A percentile compares a stretch with the other conserved stretches of the same genome.
These are phyloP conservation scores for Tetramitus jugosus DNA, from an alignment of 208 protist species.

Conservation along the genomic window DNA sequence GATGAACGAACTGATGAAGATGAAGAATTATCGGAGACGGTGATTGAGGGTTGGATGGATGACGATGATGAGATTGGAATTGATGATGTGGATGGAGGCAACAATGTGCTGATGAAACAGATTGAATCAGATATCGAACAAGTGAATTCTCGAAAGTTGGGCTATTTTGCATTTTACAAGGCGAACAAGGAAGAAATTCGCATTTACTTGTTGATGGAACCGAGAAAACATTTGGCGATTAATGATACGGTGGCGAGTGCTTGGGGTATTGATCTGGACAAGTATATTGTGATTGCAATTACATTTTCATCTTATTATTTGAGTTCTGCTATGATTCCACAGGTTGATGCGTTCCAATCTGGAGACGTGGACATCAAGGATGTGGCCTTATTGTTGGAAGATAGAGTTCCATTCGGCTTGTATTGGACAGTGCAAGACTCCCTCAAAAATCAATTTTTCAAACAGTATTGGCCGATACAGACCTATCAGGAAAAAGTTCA, in stretches of 20 bases:
- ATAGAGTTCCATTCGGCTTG: neutral
- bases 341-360: constrained; percentile 11
- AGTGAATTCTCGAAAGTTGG: no score
- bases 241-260: neutral
- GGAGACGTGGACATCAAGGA: neutral
- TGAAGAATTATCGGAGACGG: no score
- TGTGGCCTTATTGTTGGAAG: neutral
- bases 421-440: constrained; percentile 16
- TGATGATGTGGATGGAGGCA: no score
- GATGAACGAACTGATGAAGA: no score
- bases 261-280: neutral
- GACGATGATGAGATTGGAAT: no score
- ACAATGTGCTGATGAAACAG: no score
- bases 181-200: no score
- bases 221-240: neutral
- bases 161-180: no score
- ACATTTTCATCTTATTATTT: neutral
- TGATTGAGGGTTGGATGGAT: no score
- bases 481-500: neutral
- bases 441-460: neutral
- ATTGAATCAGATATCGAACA: no score
- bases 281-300: neutral
- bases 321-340: neutral
- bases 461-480: no score
- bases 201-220: neutral